Conservation (phyloP, 805 yeast species). For the Hanseniaspora singularis region DNA sequence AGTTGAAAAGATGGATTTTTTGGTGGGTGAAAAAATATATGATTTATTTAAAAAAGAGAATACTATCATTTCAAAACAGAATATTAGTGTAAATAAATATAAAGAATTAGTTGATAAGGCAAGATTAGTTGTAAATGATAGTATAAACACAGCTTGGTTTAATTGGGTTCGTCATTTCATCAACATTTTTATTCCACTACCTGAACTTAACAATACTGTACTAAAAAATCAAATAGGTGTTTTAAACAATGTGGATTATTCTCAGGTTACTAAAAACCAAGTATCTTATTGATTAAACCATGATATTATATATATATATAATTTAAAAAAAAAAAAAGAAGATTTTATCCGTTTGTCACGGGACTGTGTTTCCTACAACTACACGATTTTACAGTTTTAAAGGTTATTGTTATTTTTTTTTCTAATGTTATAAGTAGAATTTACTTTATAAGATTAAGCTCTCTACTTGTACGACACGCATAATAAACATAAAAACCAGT, state of each 20-base stretch:
- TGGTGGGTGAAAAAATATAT: conserved; percentile 2
- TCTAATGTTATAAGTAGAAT: too few relatives aligned
- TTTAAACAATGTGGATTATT: neutral
- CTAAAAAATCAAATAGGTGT: conserved; percentile 1
- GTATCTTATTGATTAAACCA: too few relatives aligned
- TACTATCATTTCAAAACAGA: neutral
- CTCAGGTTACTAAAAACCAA: too few relatives aligned
- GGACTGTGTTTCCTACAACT: too few relatives aligned
- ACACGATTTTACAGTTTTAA: too few relatives aligned
- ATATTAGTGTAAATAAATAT: neutral
- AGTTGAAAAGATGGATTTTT: neutral
- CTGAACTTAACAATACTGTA: neutral
- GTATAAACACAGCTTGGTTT: conserved; percentile 1
- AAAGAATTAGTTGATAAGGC: neutral
- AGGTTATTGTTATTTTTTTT: too few relatives aligned
- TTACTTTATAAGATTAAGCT: too few relatives aligned
- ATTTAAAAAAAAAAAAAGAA: too few relatives aligned
- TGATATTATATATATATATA: too few relatives aligned
- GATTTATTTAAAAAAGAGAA: neutral
- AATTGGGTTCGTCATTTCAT: conserved; percentile 6
- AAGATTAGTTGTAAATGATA: neutral
- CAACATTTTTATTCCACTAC: conserved; percentile 4
- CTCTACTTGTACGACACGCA: too few relatives aligned
- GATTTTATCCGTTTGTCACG: too few relatives aligned
- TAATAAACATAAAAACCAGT: too few relatives aligned